Evolutionary conservation across 2,329 filamentous ascomycete species (phyloP), one percentile per base, ranked within the genome.

Genomic region (Monascus ruber): DNA sequence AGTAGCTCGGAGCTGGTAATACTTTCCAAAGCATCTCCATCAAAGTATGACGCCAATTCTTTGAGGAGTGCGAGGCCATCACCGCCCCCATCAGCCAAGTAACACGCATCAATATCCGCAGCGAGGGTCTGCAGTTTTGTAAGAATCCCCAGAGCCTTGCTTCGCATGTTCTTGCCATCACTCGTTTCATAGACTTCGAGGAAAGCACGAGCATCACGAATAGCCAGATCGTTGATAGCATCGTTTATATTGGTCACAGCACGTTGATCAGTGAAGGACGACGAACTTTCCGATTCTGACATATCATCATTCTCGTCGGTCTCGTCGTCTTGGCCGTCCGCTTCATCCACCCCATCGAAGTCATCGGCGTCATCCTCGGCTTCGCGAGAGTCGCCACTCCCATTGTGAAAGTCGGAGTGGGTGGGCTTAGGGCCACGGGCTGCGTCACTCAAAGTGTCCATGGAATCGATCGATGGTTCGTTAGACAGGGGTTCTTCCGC

Each of bases 1-100:
- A 96, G 76, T 27, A 98, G 69, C 58, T 98, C 91, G 35, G 89
- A 88, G 62, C 91, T 98, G 1, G 91, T 98, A 38, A 95, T 88
- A 57, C 86, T 94, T 55, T 94, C 84, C 39, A 94, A 64, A 1
- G 91, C 82, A 62, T 95, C 85, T 0, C 82, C 80, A 52, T 93
- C 83, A 51, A 98, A 98, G 55, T 91, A 88, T 3, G 76, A 74
- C 1, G 87, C 85, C 42, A 98, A 68, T 37, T 74, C 77, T 27
- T 72, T 69, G 62, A 96, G 96, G 0, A 94, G 68, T 2, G 72
- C 66, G 27, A 72, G 68, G 7, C 83, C 85, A 32, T 74, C 54
- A 1, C 51, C 51, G 9, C 53, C 48, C 5, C 57, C 54, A 27
- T 58, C 43, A 5, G 56, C 52, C 31, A 81, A 65, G 57, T 89